Conservation (phyloP, 805 yeast genomes). For the Yarrowia sp. region DNA sequence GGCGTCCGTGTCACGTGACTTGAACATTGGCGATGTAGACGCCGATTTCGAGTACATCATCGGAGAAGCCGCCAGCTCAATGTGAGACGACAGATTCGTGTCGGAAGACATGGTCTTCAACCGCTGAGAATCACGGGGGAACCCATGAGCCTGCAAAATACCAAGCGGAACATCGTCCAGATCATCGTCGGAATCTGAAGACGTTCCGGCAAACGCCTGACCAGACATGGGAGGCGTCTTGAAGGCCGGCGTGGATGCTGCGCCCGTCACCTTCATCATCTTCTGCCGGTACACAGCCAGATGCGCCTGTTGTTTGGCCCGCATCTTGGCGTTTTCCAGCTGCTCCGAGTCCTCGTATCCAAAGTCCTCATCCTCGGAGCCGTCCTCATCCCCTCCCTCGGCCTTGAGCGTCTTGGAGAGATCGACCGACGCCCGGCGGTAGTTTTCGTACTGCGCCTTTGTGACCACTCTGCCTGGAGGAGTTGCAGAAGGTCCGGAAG, state of each 20-base stretch:
- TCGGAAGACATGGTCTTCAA: constrained; percentile 31
- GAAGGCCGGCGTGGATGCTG: constrained; percentile 19
- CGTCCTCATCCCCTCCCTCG: neutral
- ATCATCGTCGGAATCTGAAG: constrained; percentile 36
- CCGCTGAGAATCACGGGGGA: constrained; percentile 35
- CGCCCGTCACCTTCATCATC: constrained; percentile 43
- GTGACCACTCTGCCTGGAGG: constrained; percentile 18
- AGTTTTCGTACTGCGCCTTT: constrained; percentile 23
- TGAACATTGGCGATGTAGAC: constrained; percentile 15
- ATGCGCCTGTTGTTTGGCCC: constrained; percentile 43
- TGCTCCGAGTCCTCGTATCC: constrained; percentile 31
- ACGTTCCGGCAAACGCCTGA: neutral
- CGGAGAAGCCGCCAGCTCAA: constrained; percentile 12
- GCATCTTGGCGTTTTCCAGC: constrained; percentile 34
- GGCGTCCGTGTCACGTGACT: neutral
- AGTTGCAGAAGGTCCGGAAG: neutral
- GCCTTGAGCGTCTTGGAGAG: neutral
- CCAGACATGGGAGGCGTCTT: constrained; percentile 12
- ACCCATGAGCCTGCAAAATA: constrained; percentile 43
- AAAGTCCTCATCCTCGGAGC: constrained; percentile 7
- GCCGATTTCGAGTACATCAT: constrained; percentile 3
- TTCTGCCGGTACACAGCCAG: constrained; percentile 44
- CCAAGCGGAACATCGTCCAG: constrained; percentile 45
- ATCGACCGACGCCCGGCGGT: constrained; percentile 20
- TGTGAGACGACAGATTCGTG: constrained; percentile 26